Base-by-base conservation (phyloP, 2,329 filamentous ascomycete species). In the Furcasterigmium sp. region DNA sequence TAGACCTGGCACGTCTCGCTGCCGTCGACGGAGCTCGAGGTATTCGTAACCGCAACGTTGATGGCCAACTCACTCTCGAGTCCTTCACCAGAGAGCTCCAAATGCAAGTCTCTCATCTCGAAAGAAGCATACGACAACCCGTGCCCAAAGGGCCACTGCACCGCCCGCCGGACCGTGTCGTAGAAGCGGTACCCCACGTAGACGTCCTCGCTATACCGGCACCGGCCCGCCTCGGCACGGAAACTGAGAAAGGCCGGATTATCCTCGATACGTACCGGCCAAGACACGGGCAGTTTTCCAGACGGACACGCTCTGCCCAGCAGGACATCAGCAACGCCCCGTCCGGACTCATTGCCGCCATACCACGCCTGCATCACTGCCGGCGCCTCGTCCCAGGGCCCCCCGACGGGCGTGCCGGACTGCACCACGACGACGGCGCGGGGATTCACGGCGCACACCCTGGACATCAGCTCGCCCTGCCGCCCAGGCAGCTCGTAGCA, bases 121-220 rank as follows among this genome's bases (percentile, higher is more conserved):
- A 86, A 87, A 0, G 65, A 75, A 0, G 83, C 85, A 56, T 87
- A 87, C 4, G 78, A 82, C 4, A 87, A 64, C 8, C 83, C 84
- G 51, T 83, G 77, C 4, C 83, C 84, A 54, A 87, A 87, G 29
- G 32, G 32, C 32, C 32, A 35, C 8, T 35, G 32, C 32, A 35
- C 32, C 6, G 32, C 4, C 8, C 32, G 32, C 32, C 15, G 11
- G 5, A 17, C 18, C 32, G 17, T 49, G 54, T 88, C 84, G 54
- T 86, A 88, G 61, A 78, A 85, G 17, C 82, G 69, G 59, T 89
- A 88, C 0, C 85, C 85, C 13, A 88, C 72, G 55, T 84, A 87
- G 28, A 89, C 70, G 41, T 85, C 84, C 59, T 88, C 85, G 17
- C 82, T 83, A 51, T 88, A 88, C 0, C 85, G 63, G 1, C 81